Evolutionary conservation across 2,329 filamentous ascomycete species (phyloP).

Genomic region (Paecilomyces formosus): DNA sequence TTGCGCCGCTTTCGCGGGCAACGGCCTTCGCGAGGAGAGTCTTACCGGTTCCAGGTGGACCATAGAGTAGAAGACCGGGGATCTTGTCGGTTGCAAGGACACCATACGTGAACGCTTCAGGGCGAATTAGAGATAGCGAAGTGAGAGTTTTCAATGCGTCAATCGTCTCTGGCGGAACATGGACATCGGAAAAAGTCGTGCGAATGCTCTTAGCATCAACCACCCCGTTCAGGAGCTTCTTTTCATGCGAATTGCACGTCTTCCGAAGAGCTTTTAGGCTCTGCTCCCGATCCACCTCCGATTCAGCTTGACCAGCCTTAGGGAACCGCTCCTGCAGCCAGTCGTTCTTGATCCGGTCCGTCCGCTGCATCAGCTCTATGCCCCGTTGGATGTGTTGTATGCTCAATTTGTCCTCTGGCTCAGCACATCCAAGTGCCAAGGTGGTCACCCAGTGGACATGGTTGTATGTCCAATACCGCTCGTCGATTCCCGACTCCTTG

Average conservation of each 20-base stretch:
- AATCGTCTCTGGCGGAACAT: slow-evolving; percentile 73
- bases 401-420: slow-evolving; percentile 32
- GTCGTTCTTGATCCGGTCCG: slow-evolving; percentile 29
- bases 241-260: slow-evolving; percentile 69
- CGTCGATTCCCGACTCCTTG: slow-evolving; percentile 36
- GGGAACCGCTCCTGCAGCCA: slow-evolving; percentile 29
- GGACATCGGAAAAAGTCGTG: slow-evolving; percentile 81
- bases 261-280: slow-evolving; percentile 45
- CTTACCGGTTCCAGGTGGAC: slow-evolving; percentile 66
- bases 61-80: slow-evolving; percentile 79
- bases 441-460: slow-evolving; percentile 54
- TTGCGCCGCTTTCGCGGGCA: slow-evolving; percentile 59
- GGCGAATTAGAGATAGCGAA: slow-evolving; percentile 74
- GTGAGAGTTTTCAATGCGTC: slow-evolving; percentile 85
- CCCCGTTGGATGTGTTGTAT: slow-evolving; percentile 30
- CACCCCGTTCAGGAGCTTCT: slow-evolving; percentile 71
- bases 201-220: slow-evolving; percentile 74
- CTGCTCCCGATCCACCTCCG: slow-evolving; percentile 29
- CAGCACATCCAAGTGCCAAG: slow-evolving; percentile 44
- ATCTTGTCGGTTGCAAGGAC: slow-evolving; percentile 87
- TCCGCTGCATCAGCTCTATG: slow-evolving; percentile 33
- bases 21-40: slow-evolving; percentile 57
- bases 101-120: slow-evolving; percentile 94
- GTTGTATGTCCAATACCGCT: slow-evolving; percentile 52
- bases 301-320: slow-evolving; percentile 21